Evolutionary conservation across 2,329 filamentous ascomycete species (phyloP), one percentile per base, ranked within the genome.

Genomic region (Dothidotthia symphoricarpi): DNA sequence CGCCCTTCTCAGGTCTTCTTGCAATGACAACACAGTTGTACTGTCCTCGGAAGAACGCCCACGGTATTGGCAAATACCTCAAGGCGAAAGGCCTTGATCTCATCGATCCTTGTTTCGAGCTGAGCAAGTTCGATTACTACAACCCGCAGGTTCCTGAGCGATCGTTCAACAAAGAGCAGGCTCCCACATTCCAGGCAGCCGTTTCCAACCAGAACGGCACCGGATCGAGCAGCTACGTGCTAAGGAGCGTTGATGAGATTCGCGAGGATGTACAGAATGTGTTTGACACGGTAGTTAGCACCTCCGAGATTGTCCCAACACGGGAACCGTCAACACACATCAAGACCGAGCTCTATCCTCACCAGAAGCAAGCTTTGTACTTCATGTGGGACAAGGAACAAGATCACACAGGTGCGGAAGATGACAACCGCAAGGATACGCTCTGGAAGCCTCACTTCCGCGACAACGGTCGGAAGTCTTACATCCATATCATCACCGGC

Each of bases 351-450:
- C 70, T 97, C 13, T 80, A 96, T 28, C 76, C 77, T 41, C 91
- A 97, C 67, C 91, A 97, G 64, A 93, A 88, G 64, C 89, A 96
- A 67, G 91, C 86, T 0, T 75, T 97, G 0, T 81, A 83, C 61
- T 97, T 95, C 61, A 88, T 97, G 84, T 81, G 75, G 8, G 78
- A 79, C 14, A 85, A 87, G 46, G 91, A 97, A 66, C 78, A 80
- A 32, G 77, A 80, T 0, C 74, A 78, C 10, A 72, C 74, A n/a
- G 76, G 76, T 34, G 78, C 80, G 14, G 71, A 73, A 0, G 78
- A 83, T 22, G 80, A 85, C 22, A 76, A 78, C 36, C 75, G 77
- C 12, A 80, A 82, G 45, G 83, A 82, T 34, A 86, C 87, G 0
- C 79, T 95, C 25, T 97, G 90, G 89, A 82, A 86, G 54, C 67